Evolutionary conservation across 1,284 basidiomycete genomes (phyloP), one percentile per base, ranked within the genome.

Genomic region (Cryptococcus sp.): DNA sequence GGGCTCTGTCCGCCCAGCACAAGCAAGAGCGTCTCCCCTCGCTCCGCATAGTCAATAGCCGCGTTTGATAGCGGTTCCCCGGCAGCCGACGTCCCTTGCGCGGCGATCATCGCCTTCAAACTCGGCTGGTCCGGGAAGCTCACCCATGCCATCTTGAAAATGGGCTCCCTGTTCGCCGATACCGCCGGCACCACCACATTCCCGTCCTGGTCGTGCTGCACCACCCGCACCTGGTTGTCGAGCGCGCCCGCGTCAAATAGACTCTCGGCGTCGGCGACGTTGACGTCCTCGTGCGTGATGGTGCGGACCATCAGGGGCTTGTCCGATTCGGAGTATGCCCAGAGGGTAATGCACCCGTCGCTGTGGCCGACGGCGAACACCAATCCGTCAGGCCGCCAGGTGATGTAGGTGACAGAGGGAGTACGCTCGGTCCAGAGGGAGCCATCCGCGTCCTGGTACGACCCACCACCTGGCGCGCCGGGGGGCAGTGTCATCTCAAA

Each of bases 111-210:
- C 15, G 65, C 60, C n/a, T 67, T 66, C 50, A 78, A 53, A 9
- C 62, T 60, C 0, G 72, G 56, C 21, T 76, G 70, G 50, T 86
- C 84, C 0, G 85, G 79, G 72, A 87, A 90, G 1, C 83, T 81
- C 53, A 85, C 87, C 93, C 93, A 96, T 0, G 87, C 79, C 5
- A 96, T 80, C 73, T 91, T 92, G 81, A 90, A 94, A 45, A 97
- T 85, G 1, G 92, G 90, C 71, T 95, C 91, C 59, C 85, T 80
- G 3, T 75, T 68, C 6, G 69, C 65, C 46, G 51, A 57, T 20
- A 53, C 60, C 13, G 65, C 69, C 36, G 50, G 57, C 23, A 44
- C 59, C 13, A 61, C 39, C 18, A 46, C 42, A 23, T 61, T 61
- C 7, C 46, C 63, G 55, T 62, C 39, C 33, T 52, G 42, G 46